Conservation (phyloP, 2,329 filamentous ascomycete genomes). For the Fonsecaea nubica region DNA sequence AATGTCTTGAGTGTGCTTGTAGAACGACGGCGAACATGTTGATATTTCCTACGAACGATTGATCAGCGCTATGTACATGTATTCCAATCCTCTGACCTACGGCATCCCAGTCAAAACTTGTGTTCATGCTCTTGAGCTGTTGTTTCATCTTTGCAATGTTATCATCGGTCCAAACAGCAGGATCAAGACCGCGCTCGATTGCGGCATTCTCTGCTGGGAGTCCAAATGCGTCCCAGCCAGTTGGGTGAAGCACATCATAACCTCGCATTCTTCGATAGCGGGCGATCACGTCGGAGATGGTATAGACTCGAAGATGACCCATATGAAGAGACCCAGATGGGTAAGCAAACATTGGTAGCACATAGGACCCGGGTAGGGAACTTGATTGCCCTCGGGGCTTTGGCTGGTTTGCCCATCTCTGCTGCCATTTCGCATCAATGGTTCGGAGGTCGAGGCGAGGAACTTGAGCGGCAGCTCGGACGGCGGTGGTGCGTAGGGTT, state of each 20-base stretch:
- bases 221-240: conserved; percentile 94
- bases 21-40: conserved; percentile 84
- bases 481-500: conserved; percentile 15
- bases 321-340: conserved; percentile 86
- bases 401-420: conserved; percentile 50
- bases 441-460: conserved; percentile 52
- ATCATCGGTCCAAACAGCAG: conserved; percentile 76
- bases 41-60: conserved; percentile 70
- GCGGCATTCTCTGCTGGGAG: conserved; percentile 91
- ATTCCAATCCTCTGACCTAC: conserved; percentile 59
- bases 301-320: conserved; percentile 86
- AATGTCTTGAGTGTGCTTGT: conserved; percentile 86
- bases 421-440: conserved; percentile 63
- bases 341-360: conserved; percentile 93
- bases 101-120: conserved; percentile 79
- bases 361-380: conserved; percentile 62
- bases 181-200: conserved; percentile 79
- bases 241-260: conserved; percentile 79
- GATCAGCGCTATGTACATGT: conserved; percentile 41
- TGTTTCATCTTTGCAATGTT: conserved; percentile 87
- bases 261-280: conserved; percentile 78
- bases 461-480: conserved; percentile 18
- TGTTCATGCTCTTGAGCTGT: conserved; percentile 80
- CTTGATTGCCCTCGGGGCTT: not conserved
- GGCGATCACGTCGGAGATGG: conserved; percentile 84